These are phyloP conservation scores for Penicillium mononematosum DNA, from an alignment of 495 filamentous ascomycete species.

Conservation along the genomic window DNA sequence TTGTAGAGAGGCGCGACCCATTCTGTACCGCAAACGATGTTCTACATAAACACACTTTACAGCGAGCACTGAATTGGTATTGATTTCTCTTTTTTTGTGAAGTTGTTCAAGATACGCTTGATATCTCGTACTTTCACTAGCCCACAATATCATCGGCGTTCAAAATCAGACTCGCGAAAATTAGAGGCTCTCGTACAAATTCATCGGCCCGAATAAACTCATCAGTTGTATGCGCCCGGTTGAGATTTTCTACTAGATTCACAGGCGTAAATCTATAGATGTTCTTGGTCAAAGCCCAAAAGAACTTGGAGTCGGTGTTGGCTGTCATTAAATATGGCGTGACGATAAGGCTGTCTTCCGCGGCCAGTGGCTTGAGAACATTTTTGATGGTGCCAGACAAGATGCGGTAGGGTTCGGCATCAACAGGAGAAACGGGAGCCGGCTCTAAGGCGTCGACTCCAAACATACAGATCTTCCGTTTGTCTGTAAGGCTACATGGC, in stretches of 20 bases:
- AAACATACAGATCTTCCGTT: conserved; percentile 29
- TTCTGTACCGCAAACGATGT: neutral
- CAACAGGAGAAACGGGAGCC: conserved; percentile 55
- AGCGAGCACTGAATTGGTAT: neutral
- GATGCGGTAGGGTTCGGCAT: conserved; percentile 37
- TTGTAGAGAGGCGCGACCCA: no score
- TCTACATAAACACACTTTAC: neutral
- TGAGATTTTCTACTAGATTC: conserved; percentile 34
- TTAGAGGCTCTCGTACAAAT: conserved; percentile 19
- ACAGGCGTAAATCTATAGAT: conserved; percentile 55
- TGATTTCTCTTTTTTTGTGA: neutral
- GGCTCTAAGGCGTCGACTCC: conserved; percentile 33
- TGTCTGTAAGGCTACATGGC: conserved; percentile 27
- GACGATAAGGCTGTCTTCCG: conserved; percentile 45
- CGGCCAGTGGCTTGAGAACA: conserved; percentile 50
- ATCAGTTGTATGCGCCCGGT: conserved; percentile 50
- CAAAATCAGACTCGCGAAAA: conserved; percentile 20
- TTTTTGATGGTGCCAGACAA: conserved; percentile 57
- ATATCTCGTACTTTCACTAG: conserved; percentile 1
- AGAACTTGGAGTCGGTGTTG: conserved; percentile 62
- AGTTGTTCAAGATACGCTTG: neutral
- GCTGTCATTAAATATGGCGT: conserved; percentile 58
- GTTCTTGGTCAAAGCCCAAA: conserved; percentile 56
- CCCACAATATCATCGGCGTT: conserved; percentile 18
- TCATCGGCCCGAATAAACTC: conserved; percentile 40